Conservation (phyloP, 768 basidiomycete species). For the Phanerochaete carnosa region DNA sequence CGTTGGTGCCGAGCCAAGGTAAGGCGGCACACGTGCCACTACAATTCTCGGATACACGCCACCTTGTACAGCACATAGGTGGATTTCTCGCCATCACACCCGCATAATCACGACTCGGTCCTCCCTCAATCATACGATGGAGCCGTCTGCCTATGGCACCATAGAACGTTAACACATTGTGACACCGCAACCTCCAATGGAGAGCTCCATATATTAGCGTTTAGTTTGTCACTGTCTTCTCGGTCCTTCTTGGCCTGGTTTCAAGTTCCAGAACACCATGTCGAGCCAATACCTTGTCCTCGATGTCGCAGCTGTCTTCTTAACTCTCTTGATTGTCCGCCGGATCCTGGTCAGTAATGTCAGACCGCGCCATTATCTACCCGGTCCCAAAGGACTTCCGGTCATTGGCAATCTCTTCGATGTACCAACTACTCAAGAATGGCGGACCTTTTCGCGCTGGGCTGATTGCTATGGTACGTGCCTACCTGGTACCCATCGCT, state of each 20-base stretch:
- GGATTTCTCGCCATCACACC: no score
- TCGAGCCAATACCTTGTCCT: not conserved
- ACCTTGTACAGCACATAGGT: no score
- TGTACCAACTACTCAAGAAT: constrained; percentile 13
- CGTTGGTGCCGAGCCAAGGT: no score
- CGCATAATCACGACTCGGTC: not conserved
- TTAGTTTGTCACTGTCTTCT: no score
- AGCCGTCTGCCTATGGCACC: not conserved
- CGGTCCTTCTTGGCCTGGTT: not conserved
- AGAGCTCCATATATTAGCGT: not conserved
- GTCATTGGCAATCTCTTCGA: constrained; percentile 22
- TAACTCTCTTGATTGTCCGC: not conserved
- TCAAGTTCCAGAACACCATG: not conserved
- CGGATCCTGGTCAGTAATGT: not conserved
- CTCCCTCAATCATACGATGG: not conserved
- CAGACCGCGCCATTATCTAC: constrained; percentile 13
- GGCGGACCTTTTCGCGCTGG: constrained; percentile 16
- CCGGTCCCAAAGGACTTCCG: constrained; percentile 21
- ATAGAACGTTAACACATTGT: no score
- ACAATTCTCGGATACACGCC: no score
- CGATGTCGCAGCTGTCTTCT: not conserved
- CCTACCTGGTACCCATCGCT: not conserved
- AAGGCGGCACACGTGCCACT: no score
- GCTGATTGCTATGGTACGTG: constrained; percentile 9
- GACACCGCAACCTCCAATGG: no score